Conservation (phyloP, 176 grass and related monocot species). For the Pontederia crassipes region DNA sequence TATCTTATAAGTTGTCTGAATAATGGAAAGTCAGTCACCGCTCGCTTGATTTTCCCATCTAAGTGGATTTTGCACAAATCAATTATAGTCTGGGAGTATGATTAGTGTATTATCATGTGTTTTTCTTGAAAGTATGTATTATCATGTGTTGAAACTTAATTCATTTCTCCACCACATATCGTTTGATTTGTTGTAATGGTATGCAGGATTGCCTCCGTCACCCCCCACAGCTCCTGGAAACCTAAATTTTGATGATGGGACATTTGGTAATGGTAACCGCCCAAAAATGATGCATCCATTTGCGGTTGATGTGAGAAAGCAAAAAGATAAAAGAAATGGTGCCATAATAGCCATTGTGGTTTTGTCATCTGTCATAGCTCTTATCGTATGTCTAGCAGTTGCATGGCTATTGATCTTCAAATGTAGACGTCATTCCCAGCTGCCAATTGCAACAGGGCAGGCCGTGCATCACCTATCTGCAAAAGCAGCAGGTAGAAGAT, state of each 20-base stretch:
- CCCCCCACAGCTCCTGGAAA: slow-evolving; percentile 43
- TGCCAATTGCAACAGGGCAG: slow-evolving; percentile 26
- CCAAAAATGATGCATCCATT: slow-evolving; percentile 34
- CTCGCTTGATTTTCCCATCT: no score
- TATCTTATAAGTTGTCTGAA: no score
- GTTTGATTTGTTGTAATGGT: background rate
- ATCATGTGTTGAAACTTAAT: no score
- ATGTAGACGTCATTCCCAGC: slow-evolving; percentile 30
- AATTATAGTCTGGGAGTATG: no score
- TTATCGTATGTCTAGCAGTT: slow-evolving; percentile 63
- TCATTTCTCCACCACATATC: no score
- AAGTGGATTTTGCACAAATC: no score
- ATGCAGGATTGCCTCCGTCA: slow-evolving; percentile 68
- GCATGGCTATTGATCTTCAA: slow-evolving; percentile 63
- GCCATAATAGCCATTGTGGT: slow-evolving; percentile 55
- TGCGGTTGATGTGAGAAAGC: slow-evolving; percentile 59
- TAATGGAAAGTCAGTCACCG: no score
- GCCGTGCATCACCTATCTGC: slow-evolving; percentile 9
- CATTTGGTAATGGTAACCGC: slow-evolving; percentile 41
- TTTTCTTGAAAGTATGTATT: no score
- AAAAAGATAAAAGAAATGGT: slow-evolving; percentile 44
- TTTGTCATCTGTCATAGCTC: slow-evolving; percentile 67
- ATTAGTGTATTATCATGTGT: no score
- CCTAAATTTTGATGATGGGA: slow-evolving; percentile 30
- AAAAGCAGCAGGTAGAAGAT: slow-evolving; percentile 56